These are phyloP conservation scores for Boletus sp. DNA, from an alignment of 768 basidiomycete species.

Conservation along the genomic window DNA sequence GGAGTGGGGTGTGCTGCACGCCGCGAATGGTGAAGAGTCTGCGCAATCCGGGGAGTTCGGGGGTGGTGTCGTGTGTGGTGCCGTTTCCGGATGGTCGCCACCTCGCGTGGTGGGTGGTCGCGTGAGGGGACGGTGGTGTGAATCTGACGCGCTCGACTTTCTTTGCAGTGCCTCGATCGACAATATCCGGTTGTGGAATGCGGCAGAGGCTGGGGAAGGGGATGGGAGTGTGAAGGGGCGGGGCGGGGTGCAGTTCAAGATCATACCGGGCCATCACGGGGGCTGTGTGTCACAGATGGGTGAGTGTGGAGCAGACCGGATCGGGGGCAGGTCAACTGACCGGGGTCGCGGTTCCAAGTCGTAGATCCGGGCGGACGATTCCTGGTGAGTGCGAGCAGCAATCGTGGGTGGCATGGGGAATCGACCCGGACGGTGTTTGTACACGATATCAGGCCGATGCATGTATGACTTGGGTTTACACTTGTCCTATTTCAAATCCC, in stretches of 20 bases:
- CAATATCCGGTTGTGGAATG: conserved; percentile 93
- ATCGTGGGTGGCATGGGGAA: conserved; percentile 92
- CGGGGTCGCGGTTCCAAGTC: conserved; percentile 56
- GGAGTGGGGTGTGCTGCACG: conserved; percentile 54
- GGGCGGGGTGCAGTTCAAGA: conserved; percentile 85
- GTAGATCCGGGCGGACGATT: conserved; percentile 83
- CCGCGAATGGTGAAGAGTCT: conserved; percentile 80
- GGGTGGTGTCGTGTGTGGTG: conserved; percentile 87
- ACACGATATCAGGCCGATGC: conserved; percentile 76
- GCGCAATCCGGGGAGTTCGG: conserved; percentile 83
- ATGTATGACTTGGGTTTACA: conserved; percentile 31
- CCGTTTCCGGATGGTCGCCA: conserved; percentile 91
- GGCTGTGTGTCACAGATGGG: conserved; percentile 91
- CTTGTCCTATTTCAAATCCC: conserved; percentile 31
- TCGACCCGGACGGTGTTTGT: conserved; percentile 87
- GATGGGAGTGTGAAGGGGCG: conserved; percentile 60
- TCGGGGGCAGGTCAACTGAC: conserved; percentile 21
- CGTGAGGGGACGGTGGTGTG: conserved; percentile 15
- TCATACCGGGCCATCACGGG: conserved; percentile 94
- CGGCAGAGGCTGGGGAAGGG: conserved; percentile 66
- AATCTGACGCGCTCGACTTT: conserved; percentile 16
- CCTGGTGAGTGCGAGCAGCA: conserved; percentile 88
- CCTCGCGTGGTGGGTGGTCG: conserved; percentile 70
- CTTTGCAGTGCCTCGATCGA: conserved; percentile 77
- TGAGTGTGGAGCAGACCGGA: conserved; percentile 42